A percentile compares a stretch with the other conserved stretches of the same genome.
Conservation (phyloP, 1,139 yeast genomes). For the Diutina siamensis region DNA sequence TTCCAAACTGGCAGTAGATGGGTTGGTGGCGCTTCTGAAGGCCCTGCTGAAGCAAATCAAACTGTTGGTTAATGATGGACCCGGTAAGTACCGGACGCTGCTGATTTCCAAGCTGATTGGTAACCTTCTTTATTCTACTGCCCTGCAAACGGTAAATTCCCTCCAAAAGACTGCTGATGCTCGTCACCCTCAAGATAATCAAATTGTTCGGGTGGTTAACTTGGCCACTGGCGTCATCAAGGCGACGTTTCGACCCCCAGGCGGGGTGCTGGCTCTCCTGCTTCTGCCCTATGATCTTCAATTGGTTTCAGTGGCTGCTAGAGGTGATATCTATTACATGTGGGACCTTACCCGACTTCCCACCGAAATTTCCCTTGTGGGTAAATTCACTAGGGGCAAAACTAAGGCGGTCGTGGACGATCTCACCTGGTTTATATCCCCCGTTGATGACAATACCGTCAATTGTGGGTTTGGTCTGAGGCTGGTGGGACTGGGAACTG, state of each 20-base stretch:
- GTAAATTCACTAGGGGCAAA: conserved; percentile 53
- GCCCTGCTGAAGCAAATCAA: conserved; percentile 33
- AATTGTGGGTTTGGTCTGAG: conserved; percentile 41
- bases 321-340: conserved; percentile 54
- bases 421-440: conserved; percentile 41
- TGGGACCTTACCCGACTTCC: conserved; percentile 55
- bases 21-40: conserved; percentile 38
- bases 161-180: conserved; percentile 18
- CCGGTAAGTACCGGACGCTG: conserved; percentile 12
- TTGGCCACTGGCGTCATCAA: conserved; percentile 30
- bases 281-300: conserved; percentile 54
- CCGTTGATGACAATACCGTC: conserved; percentile 11
- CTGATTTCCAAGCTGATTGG: conserved; percentile 23
- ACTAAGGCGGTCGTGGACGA: conserved; percentile 45
- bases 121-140: conserved; percentile 22
- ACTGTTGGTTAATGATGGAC: conserved; percentile 8
- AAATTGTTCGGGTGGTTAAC: conserved; percentile 34
- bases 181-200: conserved; percentile 17
- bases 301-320: conserved; percentile 34
- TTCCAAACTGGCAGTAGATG: conserved; percentile 45
- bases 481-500: conserved; percentile 45
- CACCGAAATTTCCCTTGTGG: conserved; percentile 39
- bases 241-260: conserved; percentile 45
- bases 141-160: conserved; percentile 16
- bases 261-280: conserved; percentile 50